phyloP scores from a whole-genome alignment of 2,329 filamentous ascomycete genomes.

The Sporothrix brunneoviolacea region DNA sequence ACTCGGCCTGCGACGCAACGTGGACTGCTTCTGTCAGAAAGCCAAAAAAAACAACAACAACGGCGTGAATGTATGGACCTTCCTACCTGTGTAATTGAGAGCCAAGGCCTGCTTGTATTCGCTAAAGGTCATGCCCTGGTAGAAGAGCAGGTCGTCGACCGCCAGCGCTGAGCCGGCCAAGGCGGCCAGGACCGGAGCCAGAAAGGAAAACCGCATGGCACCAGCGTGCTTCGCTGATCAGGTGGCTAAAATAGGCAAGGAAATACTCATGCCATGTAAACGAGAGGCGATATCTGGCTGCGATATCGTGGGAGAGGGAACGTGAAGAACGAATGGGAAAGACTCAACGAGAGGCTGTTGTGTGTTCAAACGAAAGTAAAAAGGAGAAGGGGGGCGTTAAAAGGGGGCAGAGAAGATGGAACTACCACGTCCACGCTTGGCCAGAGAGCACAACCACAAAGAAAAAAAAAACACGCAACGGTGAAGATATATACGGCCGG shows the following conservation, averaged over 20 bases:
- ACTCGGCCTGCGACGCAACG: slow-evolving; percentile 14
- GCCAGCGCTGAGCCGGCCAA: slow-evolving; percentile 16
- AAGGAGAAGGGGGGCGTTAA: background rate
- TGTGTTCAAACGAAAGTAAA: background rate
- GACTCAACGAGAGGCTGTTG: slow-evolving; percentile 4
- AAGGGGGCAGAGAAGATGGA: background rate
- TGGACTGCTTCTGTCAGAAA: slow-evolving; percentile 10
- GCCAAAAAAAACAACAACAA: background rate
- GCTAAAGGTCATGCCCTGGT: slow-evolving; percentile 20
- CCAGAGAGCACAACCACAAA: background rate
- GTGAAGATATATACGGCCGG: slow-evolving; percentile 12
- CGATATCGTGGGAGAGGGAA: background rate
- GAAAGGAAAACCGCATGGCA: slow-evolving; percentile 1
- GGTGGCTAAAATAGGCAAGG: too few species aligned
- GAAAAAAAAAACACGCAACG: background rate
- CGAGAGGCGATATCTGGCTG: too few species aligned
- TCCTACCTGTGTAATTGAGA: slow-evolving; percentile 20
- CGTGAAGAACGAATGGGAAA: background rate
- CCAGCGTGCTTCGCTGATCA: too few species aligned
- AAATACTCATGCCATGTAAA: too few species aligned
- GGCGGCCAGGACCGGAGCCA: slow-evolving; percentile 5
- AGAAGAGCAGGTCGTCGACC: slow-evolving; percentile 21
- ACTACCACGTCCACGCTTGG: too few species aligned
- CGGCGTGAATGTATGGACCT: too few species aligned
- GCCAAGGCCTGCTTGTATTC: slow-evolving; percentile 20